A percentile compares a stretch with the other conserved stretches of the same genome.
Evolutionary conservation across 495 filamentous ascomycete genomes (phyloP).

Genomic region (Penicillium verhagenii): DNA sequence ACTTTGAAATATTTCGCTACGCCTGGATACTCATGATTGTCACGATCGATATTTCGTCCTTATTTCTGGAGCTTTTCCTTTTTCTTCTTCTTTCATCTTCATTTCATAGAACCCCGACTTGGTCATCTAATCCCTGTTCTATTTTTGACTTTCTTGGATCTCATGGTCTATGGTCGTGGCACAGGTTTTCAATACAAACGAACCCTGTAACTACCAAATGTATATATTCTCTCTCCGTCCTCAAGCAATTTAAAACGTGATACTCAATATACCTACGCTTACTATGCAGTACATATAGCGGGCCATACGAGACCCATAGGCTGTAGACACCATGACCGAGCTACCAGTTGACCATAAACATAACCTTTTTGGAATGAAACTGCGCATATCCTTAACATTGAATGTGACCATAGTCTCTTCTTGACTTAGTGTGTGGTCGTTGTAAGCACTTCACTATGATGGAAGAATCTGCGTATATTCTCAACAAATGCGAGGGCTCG

Average conservation of each 20-base stretch:
- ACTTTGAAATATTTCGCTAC: background rate
- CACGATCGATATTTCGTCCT: constrained; percentile 10
- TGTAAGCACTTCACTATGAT: too few relatives aligned
- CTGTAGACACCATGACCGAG: too few relatives aligned
- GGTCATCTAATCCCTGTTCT: constrained; percentile 5
- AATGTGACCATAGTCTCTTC: too few relatives aligned
- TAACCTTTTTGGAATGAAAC: too few relatives aligned
- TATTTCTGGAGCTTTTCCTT: constrained; percentile 4
- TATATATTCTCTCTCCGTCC: background rate
- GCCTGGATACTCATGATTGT: constrained; percentile 11
- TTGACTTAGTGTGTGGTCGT: too few relatives aligned
- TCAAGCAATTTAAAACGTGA: background rate
- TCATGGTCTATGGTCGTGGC: background rate
- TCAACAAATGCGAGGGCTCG: too few relatives aligned
- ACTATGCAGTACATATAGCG: too few relatives aligned
- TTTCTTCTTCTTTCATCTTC: background rate
- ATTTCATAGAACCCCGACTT: constrained; percentile 11
- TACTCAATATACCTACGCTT: background rate
- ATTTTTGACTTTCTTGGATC: background rate
- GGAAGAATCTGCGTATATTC: too few relatives aligned
- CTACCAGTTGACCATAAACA: too few relatives aligned
- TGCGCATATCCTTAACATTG: too few relatives aligned
- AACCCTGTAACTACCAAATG: constrained; percentile 3
- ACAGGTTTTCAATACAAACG: constrained; percentile 1
- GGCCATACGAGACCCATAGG: too few relatives aligned